Evolutionary conservation across 148 eudicot species (phyloP), one percentile per base, ranked within the genome.

Genomic region (Arctostaphylos glauca): DNA sequence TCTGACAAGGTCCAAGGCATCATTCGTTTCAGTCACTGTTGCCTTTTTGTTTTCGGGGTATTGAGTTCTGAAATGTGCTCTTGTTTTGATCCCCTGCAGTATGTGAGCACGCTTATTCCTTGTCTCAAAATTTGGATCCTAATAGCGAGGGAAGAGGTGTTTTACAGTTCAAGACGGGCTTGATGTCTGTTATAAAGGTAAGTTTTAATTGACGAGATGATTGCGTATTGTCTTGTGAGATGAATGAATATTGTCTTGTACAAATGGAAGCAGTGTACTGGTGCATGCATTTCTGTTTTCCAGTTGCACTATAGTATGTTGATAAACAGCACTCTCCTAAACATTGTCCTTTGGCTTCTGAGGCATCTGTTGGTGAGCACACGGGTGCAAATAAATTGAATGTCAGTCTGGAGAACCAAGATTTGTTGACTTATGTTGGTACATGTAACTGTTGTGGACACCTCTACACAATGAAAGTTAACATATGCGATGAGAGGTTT

Each of bases 181-280:
- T 97, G 83, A 97, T 94, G 98, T 94, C 99, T 81, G 97, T 97
- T 48, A 97, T 97, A 86, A 97, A 97, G 97, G 99, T 94, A 93
- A 74, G 19, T 72, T 71, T 38, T 50, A 49, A 12, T 62, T 41
- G 58, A 23, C 58, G 54, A 31, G 62, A 73, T 73, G 52, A 78
- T 43, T 83, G 53, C 16, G 50, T 62, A 31, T 55, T 9, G 44
- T 25, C 25, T 80, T 31, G 38, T 31, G 38, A 31, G 38, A 31
- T 31, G 38, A 31, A 31, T 31, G 38, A 31, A 31, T 31, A 31
- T 31, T 31, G 38, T 1, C 38, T 31, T 67, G 73, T 56, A 21
- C 43, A 64, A 77, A 5, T 66, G 58, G 76, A 66, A 77, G 80
- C 80, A 76, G 18, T 9, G 2, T 58, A 19, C 53, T 78, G 38